Conservation (phyloP, 805 yeast species). For the Ogataea wickerhamii region DNA sequence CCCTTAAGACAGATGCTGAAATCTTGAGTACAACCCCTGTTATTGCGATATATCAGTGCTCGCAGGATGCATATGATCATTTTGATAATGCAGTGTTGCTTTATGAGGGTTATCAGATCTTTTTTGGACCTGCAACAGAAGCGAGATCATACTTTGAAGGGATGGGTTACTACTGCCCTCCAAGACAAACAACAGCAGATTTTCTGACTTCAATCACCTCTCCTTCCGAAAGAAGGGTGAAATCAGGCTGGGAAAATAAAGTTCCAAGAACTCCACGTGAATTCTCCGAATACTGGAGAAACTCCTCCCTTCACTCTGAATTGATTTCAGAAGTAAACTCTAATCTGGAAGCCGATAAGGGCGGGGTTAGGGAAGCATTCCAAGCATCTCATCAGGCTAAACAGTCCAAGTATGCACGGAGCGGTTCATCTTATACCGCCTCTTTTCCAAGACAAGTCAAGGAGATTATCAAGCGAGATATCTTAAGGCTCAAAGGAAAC, state of each 20-base stretch:
- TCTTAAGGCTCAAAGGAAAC: conserved; percentile 47
- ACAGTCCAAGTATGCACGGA: conserved; percentile 45
- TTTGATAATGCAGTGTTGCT: conserved; percentile 39
- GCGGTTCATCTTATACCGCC: conserved; percentile 47
- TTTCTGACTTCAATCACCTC: conserved; percentile 37
- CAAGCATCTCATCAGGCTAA: conserved; percentile 33
- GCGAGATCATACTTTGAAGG: conserved; percentile 37
- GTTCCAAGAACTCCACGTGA: conserved; percentile 41
- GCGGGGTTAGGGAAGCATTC: conserved; percentile 9
- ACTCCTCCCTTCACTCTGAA: conserved; percentile 30
- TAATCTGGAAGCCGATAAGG: conserved; percentile 9
- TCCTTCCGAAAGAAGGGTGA: conserved; percentile 31
- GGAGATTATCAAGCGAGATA: conserved; percentile 42
- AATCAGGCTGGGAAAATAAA: conserved; percentile 34
- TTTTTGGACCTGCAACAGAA: conserved; percentile 32
- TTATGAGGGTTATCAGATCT: conserved; percentile 42
- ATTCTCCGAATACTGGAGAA: conserved; percentile 39
- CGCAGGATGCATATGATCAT: conserved; percentile 40
- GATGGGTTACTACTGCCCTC: conserved; percentile 44
- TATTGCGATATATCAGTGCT: conserved; percentile 45
- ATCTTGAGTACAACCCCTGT: conserved; percentile 44
- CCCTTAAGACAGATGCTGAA: conserved; percentile 50
- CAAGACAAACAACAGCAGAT: conserved; percentile 44
- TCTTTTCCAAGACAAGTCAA: conserved; percentile 51
- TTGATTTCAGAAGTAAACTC: conserved; percentile 37